Evolutionary conservation across 1,284 basidiomycete genomes (phyloP), one percentile per base, ranked within the genome.

Genomic region (Polyporus tsugae): DNA sequence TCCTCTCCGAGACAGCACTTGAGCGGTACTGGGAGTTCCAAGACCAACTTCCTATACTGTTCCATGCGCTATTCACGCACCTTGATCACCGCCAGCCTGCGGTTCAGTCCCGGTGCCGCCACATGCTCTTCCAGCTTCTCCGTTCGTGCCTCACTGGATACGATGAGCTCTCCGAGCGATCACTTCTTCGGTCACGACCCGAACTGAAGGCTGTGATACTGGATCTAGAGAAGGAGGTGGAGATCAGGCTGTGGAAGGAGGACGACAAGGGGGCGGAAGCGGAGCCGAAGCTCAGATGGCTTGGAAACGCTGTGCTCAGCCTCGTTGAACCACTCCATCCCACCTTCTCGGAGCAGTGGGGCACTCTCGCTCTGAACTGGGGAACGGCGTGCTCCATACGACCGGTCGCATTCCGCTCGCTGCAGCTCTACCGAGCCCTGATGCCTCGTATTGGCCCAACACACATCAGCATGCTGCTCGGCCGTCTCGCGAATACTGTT

Each of bases 381-480:
- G 94, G 95, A 2, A 95, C 95, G 3, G 87, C 91, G 0, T 96
- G 95, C 74, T 93, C 95, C 4, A 94, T 96, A 69, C 89, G 95
- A 49, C 91, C 91, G 62, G 90, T 93, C 38, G 96, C 97, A 0
- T 95, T 94, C 80, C 89, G 95, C 39, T 97, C 96, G 2, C 85
- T 98, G 72, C 95, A 98, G 78, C 85, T 95, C n/a, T 96, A 96
- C 80, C 90, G 95, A 46, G 89, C 93, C 1, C 82, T 98, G n/a
- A 87, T 89, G 72, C 93, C 95, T 0, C 84, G 86, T 41, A 86
- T 95, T 58, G 91, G 88, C 62, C 87, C 91, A 62, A 82, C 86
- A 13, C 93, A 95, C 80, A 84, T 98, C 38, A 93, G 93, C 0
- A 87, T 92, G 62, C 86, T 97, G 42, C 85, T 98, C 0, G 93